phyloP scores from a whole-genome alignment of 257 asterid genomes.

The Petunia axillaris region DNA sequence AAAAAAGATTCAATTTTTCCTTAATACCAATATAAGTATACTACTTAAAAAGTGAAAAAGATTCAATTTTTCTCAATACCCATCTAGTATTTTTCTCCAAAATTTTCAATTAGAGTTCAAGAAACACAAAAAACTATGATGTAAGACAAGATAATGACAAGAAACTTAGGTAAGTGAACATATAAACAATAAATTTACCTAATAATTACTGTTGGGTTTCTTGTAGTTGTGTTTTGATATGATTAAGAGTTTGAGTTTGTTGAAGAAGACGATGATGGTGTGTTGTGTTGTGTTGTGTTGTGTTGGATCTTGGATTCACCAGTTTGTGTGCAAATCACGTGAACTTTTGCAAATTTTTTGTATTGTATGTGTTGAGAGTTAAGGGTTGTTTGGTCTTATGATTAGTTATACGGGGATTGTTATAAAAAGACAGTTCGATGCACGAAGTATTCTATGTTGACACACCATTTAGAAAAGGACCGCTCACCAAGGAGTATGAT shows the following conservation, averaged over 20 bases:
- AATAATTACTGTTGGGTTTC: constrained; percentile 2
- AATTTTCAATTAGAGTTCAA: not conserved
- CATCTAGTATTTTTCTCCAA: not conserved
- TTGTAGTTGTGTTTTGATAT: constrained; percentile 3
- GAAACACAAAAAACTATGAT: not conserved
- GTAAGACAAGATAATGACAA: constrained; percentile 11
- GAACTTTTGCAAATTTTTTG: constrained; percentile 36
- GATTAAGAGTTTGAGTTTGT: constrained; percentile 9
- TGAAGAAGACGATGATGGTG: constrained; percentile 32
- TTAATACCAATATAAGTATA: not conserved
- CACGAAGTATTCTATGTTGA: too few relatives aligned
- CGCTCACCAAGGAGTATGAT: too few relatives aligned
- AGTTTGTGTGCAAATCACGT: constrained; percentile 37
- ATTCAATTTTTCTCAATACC: not conserved
- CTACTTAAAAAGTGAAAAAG: not conserved
- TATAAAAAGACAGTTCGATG: too few relatives aligned
- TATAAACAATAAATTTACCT: not conserved
- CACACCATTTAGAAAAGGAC: too few relatives aligned
- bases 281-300: too few relatives aligned
- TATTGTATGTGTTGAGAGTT: constrained; percentile 20
- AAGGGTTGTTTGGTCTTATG: too few relatives aligned
- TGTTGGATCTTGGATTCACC: constrained; percentile 44
- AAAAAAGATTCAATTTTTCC: not conserved
- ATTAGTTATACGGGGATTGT: too few relatives aligned
- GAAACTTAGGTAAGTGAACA: constrained; percentile 6